Evolutionary conservation across 257 asterid species (phyloP), one percentile per base, ranked within the genome.

Genomic region (Prunella vulgaris): DNA sequence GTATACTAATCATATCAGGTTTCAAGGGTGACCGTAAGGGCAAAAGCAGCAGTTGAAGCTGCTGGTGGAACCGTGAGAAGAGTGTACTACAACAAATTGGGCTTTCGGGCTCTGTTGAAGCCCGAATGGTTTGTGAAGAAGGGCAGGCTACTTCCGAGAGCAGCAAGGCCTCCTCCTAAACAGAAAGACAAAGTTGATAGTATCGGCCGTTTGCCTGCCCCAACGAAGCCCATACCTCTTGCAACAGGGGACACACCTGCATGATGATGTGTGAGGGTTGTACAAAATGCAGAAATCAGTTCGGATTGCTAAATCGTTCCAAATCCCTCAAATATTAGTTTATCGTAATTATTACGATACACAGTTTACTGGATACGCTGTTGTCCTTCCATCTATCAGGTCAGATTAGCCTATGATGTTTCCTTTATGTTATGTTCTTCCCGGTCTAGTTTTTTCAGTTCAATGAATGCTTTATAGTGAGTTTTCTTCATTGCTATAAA

Each of bases 71-170:
- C 95, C 1, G 99, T 90, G 24, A 87, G 97, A 78, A 88, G 96
- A 82, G 97, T 90, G 40, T 77, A 93, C 46, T 90, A 93, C 88
- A 90, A 93, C 80, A 86, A 90, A 78, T 60, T 93, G 70, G 99
- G 99, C 3, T 59, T 93, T 4, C 85, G 85, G 58, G 97, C 99
- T 0, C 81, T 90, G 69, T 92, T 93, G 52, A 87, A 87, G 64
- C 97, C 99, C 0, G 97, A 90, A 78, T 93, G 99, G 97, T 90
- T 93, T 14, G 96, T 83, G 70, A 93, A 90, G 86, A 93, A 90
- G 84, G 97, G 99, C 33, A 86, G 97, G 70, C 76, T 93, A 61
- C 91, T 93, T 53, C 99, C 99, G 0, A 88, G 60, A 74, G 77
- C 99, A 40, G 97, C 99, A 44, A 83, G 96, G 76, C 97, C 99